Conservation (phyloP, 192 early-diverging fungal genomes). For the Podila horticola region DNA sequence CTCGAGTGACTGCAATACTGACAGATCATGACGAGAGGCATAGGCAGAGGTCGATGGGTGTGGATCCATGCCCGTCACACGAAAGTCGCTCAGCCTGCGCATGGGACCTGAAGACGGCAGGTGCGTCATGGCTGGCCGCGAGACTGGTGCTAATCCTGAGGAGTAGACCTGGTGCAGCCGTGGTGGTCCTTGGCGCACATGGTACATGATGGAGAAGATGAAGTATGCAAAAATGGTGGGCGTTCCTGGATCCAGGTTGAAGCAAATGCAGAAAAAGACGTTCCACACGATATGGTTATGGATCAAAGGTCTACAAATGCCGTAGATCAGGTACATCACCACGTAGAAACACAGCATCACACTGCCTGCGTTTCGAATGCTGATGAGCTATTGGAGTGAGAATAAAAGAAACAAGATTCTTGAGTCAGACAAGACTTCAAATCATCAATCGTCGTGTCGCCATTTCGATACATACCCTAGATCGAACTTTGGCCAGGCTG, state of each 20-base stretch:
- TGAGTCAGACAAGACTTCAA: background rate
- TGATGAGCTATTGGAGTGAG: slow-evolving; percentile 28
- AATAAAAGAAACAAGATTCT: background rate
- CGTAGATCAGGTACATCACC: slow-evolving; percentile 35
- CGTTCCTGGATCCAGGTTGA: slow-evolving; percentile 47
- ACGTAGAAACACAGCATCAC: slow-evolving; percentile 44
- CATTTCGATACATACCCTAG: slow-evolving; percentile 22
- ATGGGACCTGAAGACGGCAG: slow-evolving; percentile 17
- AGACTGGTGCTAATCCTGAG: background rate
- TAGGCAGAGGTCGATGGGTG: background rate
- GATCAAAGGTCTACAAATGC: slow-evolving; percentile 37
- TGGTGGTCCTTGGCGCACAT: slow-evolving; percentile 18
- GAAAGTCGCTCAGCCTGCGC: slow-evolving; percentile 20
- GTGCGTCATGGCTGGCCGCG: slow-evolving; percentile 19
- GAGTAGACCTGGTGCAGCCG: slow-evolving; percentile 14
- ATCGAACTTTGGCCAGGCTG: slow-evolving; percentile 34
- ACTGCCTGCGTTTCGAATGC: slow-evolving; percentile 48
- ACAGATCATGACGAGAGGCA: background rate
- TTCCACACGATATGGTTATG: slow-evolving; percentile 37
- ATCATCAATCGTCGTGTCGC: background rate
- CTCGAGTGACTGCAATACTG: background rate
- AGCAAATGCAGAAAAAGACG: slow-evolving; percentile 37
- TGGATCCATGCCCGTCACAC: background rate
- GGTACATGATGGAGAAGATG: slow-evolving; percentile 44
- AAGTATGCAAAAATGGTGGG: slow-evolving; percentile 50